phyloP scores from a whole-genome alignment of 176 grass and related monocot species.

The Ensete glaucum region DNA sequence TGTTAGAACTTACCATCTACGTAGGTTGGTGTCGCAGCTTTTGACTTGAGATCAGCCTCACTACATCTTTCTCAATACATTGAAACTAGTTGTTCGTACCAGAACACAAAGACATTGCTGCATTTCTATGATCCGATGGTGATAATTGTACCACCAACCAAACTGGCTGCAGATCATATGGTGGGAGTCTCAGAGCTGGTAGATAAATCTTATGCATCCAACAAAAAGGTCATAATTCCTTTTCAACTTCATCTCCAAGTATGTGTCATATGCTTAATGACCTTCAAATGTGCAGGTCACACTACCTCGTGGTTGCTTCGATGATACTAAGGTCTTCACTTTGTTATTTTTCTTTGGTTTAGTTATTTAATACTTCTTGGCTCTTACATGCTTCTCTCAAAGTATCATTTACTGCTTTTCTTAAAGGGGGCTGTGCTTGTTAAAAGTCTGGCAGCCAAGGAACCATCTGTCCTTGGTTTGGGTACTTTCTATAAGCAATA shows the following conservation, averaged over 20 bases:
- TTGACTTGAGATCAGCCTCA: slow-evolving; percentile 83
- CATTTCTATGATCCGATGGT: slow-evolving; percentile 91
- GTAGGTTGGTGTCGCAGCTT: slow-evolving; percentile 79
- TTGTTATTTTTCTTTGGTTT: slow-evolving; percentile 15
- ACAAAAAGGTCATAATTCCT: slow-evolving; percentile 56
- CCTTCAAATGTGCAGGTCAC: slow-evolving; percentile 45
- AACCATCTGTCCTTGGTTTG: slow-evolving; percentile 81
- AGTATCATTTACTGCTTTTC: background rate
- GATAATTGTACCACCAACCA: slow-evolving; percentile 67
- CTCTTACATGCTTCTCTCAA: background rate
- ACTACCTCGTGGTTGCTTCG: slow-evolving; percentile 75
- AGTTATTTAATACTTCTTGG: background rate
- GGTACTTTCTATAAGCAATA: slow-evolving; percentile 88
- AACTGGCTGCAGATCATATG: slow-evolving; percentile 78
- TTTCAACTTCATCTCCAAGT: background rate
- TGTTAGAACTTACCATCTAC: slow-evolving; percentile 15
- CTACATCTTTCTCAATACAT: slow-evolving; percentile 93
- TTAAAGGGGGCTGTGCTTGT: slow-evolving; percentile 64
- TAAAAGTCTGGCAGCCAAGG: slow-evolving; percentile 81
- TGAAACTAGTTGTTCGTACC: slow-evolving; percentile 86
- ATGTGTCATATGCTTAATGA: background rate
- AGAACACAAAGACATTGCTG: slow-evolving; percentile 75
- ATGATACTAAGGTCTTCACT: slow-evolving; percentile 69
- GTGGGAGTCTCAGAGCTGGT: slow-evolving; percentile 75
- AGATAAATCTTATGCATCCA: slow-evolving; percentile 55